phyloP scores from a whole-genome alignment of 345 rosid genomes.

The Arabidopsis arenosa region DNA sequence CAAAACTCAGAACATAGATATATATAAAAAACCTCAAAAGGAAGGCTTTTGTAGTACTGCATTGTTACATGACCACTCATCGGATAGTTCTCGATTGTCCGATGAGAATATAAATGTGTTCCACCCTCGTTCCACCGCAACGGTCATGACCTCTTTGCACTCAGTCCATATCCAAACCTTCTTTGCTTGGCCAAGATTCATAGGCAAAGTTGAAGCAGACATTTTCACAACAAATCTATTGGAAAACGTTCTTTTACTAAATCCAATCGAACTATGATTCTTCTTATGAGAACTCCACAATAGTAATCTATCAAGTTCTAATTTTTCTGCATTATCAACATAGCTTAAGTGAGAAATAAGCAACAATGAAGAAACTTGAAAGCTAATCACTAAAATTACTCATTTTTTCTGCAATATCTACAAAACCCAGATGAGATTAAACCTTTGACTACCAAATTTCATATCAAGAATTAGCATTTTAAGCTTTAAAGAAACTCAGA shows the following conservation, averaged over 20 bases:
- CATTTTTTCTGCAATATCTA: background rate
- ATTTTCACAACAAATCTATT: constrained; percentile 29
- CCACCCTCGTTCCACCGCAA: constrained; percentile 93
- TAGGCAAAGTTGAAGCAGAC: constrained; percentile 37
- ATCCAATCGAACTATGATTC: constrained; percentile 3
- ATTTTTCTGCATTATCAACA: constrained; percentile 7
- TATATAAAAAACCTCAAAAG: constrained; percentile 6
- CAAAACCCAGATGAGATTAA: constrained; percentile 25
- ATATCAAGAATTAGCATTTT: constrained; percentile 12
- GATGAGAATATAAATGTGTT: constrained; percentile 72
- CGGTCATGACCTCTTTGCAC: constrained; percentile 74
- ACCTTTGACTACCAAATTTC: background rate
- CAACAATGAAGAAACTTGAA: constrained; percentile 21
- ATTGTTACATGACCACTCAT: constrained; percentile 75
- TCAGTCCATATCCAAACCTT: constrained; percentile 85
- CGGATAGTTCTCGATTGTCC: constrained; percentile 55
- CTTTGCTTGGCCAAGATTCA: constrained; percentile 53
- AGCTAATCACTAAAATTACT: no score
- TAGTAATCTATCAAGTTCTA: constrained; percentile 24
- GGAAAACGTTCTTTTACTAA: constrained; percentile 7
- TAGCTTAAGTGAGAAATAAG: constrained; percentile 11
- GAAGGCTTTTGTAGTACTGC: background rate
- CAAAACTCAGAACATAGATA: constrained; percentile 12
- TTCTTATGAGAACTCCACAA: constrained; percentile 27
- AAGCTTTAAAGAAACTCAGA: background rate